A percentile compares a stretch with the other conserved stretches of the same genome.
phyloP scores from a whole-genome alignment of 148 eudicot genomes.

The Bassia scoparia region DNA sequence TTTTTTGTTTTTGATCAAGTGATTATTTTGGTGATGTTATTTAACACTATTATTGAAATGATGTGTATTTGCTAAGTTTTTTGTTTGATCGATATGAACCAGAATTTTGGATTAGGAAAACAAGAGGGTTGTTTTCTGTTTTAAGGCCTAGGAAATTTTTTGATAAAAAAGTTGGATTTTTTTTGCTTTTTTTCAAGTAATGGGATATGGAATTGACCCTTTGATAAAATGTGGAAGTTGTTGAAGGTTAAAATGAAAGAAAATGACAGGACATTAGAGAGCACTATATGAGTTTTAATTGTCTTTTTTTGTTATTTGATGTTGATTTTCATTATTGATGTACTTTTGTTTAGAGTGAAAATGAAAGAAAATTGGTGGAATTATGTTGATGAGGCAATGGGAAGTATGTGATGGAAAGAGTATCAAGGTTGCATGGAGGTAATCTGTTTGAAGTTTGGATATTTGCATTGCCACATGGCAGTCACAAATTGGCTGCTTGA shows the following conservation, averaged over 20 bases:
- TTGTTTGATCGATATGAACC: conserved; percentile 28
- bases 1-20: conserved; percentile 17
- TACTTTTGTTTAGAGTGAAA: background rate
- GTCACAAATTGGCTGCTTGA: conserved; percentile 36
- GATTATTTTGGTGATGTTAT: conserved; percentile 15
- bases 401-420: conserved; percentile 37
- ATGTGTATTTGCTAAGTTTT: conserved; percentile 9
- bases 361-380: conserved; percentile 7
- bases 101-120: conserved; percentile 31
- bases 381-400: conserved; percentile 34
- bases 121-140: background rate
- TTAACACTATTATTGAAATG: no score
- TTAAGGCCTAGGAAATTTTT: conserved; percentile 19
- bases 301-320: conserved; percentile 9
- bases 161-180: no score
- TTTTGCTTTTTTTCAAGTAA: background rate
- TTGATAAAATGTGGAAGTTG: background rate
- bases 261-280: background rate
- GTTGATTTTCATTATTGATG: conserved; percentile 5
- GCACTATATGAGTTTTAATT: background rate
- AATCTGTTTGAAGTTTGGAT: conserved; percentile 53
- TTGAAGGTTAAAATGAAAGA: background rate
- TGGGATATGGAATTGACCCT: background rate
- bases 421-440: conserved; percentile 53
- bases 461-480: conserved; percentile 62